Evolutionary conservation across 2,329 filamentous ascomycete species (phyloP), one percentile per base, ranked within the genome.

Genomic region (Xylariaceae sp.): DNA sequence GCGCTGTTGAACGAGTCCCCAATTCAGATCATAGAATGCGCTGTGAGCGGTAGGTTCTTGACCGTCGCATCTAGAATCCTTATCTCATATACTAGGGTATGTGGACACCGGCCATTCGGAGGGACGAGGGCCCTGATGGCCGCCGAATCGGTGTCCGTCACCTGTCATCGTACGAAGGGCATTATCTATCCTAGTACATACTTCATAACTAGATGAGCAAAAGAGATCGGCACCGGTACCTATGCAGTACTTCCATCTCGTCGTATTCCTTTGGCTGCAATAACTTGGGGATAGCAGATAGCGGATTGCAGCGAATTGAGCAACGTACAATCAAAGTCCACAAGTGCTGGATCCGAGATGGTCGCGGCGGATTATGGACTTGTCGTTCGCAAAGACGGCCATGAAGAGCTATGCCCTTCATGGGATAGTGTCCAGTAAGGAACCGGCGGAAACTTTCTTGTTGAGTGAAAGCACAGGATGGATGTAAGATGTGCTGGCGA

Each of bases 401-500:
- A 27, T 16, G 39, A 15, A 41, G 36, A 45, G 47, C 47, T 50
- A 58, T 51, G 47, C 33, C 43, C 30, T 40, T 27, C 36, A 16
- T 30, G 33, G 45, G 26, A 44, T 45, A 46, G 40, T 50, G 48
- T 53, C 52, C 52, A 58, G 52, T 18, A 43, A 44, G 53, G 46
- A 55, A 53, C 24, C 51, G 18, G 50, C 40, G 49, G 47, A 60
- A 62, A 55, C 49, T 41, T 52, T 59, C 50, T 50, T 46, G 41
- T 44, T 52, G 43, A 55, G 44, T 29, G 44, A 48, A 43, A 44
- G 45, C 50, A 57, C 36, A 44, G 55, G 54, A 50, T 40, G 41
- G 20, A 59, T 58, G 53, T 62, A 57, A 62, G 65, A 67, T 68
- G 66, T 65, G 66, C 64, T 68, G 66, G 66, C 65, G 61, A 57